A percentile compares a stretch with the other conserved stretches of the same genome.
phyloP scores from a whole-genome alignment of 768 basidiomycete genomes.

The Naganishia vaughanmartiniae region DNA sequence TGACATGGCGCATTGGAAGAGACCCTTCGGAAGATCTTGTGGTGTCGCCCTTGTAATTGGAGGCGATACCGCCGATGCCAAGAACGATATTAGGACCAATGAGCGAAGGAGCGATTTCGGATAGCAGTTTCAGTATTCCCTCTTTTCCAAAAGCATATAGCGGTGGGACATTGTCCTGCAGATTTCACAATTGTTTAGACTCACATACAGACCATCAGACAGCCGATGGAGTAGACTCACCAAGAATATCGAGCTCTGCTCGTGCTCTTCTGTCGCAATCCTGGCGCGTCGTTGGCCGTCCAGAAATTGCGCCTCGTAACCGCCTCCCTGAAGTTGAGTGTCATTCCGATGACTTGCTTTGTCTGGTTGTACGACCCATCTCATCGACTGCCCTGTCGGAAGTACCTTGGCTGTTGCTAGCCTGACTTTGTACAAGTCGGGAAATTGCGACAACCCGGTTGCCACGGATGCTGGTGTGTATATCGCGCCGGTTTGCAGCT shows the following conservation, averaged over 20 bases:
- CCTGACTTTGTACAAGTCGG: neutral
- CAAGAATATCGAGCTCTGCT: slow-evolving; percentile 2
- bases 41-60: neutral
- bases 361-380: neutral
- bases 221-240: neutral
- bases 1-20: slow-evolving; percentile 6
- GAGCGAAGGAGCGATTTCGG: neutral
- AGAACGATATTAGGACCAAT: neutral
- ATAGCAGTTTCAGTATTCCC: slow-evolving; percentile 8
- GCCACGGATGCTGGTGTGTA: slow-evolving; percentile 3
- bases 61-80: slow-evolving; percentile 7
- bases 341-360: neutral
- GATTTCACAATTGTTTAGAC: neutral
- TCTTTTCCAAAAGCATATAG: slow-evolving; percentile 16
- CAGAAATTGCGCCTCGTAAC: slow-evolving; percentile 16
- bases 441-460: neutral
- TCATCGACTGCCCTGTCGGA: neutral
- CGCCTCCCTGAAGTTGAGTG: neutral
- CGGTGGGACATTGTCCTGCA: slow-evolving; percentile 12
- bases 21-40: too few species aligned
- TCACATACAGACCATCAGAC: neutral
- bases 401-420: neutral
- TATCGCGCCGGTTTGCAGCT: neutral
- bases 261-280: neutral
- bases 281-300: slow-evolving; percentile 6